Evolutionary conservation across 2,329 filamentous ascomycete genomes (phyloP).

Genomic region (Stylonectria norvegica): DNA sequence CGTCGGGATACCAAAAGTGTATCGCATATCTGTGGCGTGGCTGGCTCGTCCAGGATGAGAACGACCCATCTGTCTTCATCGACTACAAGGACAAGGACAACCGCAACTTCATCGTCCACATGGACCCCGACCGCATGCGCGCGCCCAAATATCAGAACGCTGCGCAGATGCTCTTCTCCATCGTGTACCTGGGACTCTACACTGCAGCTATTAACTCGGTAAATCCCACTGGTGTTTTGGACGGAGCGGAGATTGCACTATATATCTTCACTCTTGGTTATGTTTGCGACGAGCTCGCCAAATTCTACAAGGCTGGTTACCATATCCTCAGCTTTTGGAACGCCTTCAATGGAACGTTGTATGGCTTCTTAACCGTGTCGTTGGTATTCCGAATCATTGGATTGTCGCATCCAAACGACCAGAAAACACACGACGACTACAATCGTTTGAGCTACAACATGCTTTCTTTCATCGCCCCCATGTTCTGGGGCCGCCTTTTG

Average conservation of each 20-base stretch:
- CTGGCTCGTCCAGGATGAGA: conserved; percentile 94
- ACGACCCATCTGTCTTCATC: conserved; percentile 84
- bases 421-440: conserved; percentile 51
- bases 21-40: conserved; percentile 90
- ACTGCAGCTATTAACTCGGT: conserved; percentile 92
- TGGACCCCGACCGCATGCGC: conserved; percentile 92
- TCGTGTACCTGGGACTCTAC: conserved; percentile 81
- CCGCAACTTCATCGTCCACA: conserved; percentile 72
- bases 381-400: conserved; percentile 78
- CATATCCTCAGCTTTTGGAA: conserved; percentile 97
- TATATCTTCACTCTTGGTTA: conserved; percentile 93
- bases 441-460: conserved; percentile 91
- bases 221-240: conserved; percentile 78
- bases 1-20: conserved; percentile 93
- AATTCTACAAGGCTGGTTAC: conserved; percentile 90
- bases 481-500: conserved; percentile 94
- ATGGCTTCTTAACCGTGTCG: conserved; percentile 72
- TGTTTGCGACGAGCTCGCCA: conserved; percentile 79
- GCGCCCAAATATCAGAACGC: conserved; percentile 90
- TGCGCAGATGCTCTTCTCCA: conserved; percentile 77
- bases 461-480: conserved; percentile 84
- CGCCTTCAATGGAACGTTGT: conserved; percentile 83
- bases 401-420: conserved; percentile 56
- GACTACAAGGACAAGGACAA: conserved; percentile 82
- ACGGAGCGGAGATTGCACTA: conserved; percentile 76